Evolutionary conservation across 2,329 filamentous ascomycete genomes (phyloP), one percentile per base, ranked within the genome.

Genomic region (Penicillium sp.): DNA sequence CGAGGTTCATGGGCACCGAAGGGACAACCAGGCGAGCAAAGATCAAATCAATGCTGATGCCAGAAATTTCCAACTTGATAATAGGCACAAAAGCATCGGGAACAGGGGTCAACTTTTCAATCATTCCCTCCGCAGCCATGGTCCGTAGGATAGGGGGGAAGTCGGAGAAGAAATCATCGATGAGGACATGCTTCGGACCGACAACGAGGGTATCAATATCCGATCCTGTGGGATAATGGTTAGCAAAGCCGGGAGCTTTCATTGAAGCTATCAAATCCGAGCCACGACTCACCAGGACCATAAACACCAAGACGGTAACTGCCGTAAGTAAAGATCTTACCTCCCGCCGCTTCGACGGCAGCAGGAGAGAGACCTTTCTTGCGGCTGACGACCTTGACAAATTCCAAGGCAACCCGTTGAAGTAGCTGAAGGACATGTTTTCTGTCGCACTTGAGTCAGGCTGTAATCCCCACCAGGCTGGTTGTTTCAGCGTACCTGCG

Each of bases 131-230:
- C 7, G 85, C 80, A 1, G 87, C 82, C 78, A 93, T 84, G 51
- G 83, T 76, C 53, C 84, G 72, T 33, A 98, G 79, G 33, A 94
- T 71, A 14, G 79, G 74, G n/a, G 90, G 90, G 55, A 96, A 96
- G 56, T 86, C 75, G 36, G 86, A 73, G 71, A 98, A 98, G 72
- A 95, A 98, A 67, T 98, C 88, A 20, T 91, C 84, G 43, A 88
- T 84, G 9, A 80, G 79, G 36, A 97, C 86, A 59, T 95, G 89
- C 69, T 87, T 90, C 7, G 93, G 93, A 10, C 84, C 90, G 35
- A 96, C 85, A 43, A 97, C 83, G 36, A 98, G 80, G 2, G 93
- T 96, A 71, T 98, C 93, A 57, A 98, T 97, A 80, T 98, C 93
- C 32, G 93, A 97, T 35, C 89, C 89, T 80, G 31, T 27, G 33